phyloP scores from a whole-genome alignment of 106 monocot genomes.

The Dendrobium officinale region DNA sequence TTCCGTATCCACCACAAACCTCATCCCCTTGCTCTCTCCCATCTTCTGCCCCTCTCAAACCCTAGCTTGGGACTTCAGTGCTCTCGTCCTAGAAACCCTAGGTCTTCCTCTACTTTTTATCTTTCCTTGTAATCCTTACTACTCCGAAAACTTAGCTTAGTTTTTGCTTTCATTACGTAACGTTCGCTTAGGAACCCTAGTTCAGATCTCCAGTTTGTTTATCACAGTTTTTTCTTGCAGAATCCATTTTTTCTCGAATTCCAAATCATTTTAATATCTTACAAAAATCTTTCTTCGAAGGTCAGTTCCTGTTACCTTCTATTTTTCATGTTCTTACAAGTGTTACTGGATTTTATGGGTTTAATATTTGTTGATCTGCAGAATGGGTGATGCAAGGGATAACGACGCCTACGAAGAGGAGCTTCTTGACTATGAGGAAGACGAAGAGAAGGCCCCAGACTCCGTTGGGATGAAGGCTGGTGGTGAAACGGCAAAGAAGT shows the following conservation, averaged over 20 bases:
- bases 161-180: not conserved
- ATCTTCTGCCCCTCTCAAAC: conserved; percentile 1
- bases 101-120: not conserved
- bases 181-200: conserved; percentile 7
- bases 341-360: not conserved
- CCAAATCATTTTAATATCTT: not conserved
- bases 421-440: conserved; percentile 96
- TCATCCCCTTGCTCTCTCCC: not conserved
- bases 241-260: not conserved
- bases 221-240: conserved; percentile 19
- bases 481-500: conserved; percentile 81
- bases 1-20: not conserved
- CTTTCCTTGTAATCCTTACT: not conserved
- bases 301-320: conserved; percentile 4
- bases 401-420: conserved; percentile 94
- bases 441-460: conserved; percentile 83
- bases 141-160: not conserved
- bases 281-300: not conserved
- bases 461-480: conserved; percentile 49
- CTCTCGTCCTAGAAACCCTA: not conserved
- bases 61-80: conserved; percentile 6
- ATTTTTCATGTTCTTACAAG: not conserved
- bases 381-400: conserved; percentile 87
- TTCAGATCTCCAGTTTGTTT: conserved; percentile 1
- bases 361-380: conserved; percentile 8